These are phyloP conservation scores for Pythium pyrilobum DNA, from an alignment of 352 stramenopile species.

Conservation along the genomic window DNA sequence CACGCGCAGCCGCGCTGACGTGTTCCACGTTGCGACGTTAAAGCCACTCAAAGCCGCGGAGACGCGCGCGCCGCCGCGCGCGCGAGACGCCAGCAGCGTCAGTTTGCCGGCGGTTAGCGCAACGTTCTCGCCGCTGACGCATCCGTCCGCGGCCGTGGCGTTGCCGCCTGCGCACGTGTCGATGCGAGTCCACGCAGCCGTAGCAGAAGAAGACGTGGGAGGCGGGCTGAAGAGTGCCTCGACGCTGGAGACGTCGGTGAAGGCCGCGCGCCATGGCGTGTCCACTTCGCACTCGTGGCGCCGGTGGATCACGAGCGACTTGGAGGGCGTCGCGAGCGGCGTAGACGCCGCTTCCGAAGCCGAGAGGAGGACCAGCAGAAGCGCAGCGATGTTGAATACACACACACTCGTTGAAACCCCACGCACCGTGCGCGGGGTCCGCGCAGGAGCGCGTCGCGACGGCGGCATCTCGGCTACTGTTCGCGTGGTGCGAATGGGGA, in stretches of 20 bases:
- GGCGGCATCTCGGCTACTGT: no score
- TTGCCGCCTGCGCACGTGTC: slow-evolving; percentile 1
- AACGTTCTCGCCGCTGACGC: slow-evolving; percentile 1
- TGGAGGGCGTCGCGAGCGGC: not conserved
- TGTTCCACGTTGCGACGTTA: not conserved
- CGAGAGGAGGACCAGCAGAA: not conserved
- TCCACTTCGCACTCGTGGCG: slow-evolving; percentile 17
- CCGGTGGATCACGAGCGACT: slow-evolving; percentile 12
- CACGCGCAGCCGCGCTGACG: slow-evolving; percentile 4
- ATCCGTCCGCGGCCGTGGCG: not conserved
- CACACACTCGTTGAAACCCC: no score
- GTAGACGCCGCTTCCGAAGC: not conserved
- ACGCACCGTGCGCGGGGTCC: no score
- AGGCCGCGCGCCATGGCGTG: slow-evolving; percentile 11
- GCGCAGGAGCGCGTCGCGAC: no score
- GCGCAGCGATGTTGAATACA: no score
- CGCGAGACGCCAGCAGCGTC: slow-evolving; percentile 1
- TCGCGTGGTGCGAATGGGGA: no score
- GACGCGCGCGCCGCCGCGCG: not conserved
- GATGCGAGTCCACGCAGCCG: slow-evolving; percentile 3
- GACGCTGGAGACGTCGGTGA: not conserved
- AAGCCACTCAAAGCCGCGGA: not conserved
- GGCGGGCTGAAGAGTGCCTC: slow-evolving; percentile 5
- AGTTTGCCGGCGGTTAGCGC: slow-evolving; percentile 7
- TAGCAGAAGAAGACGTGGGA: not conserved